These are phyloP conservation scores for Gigaspora rosea DNA, from an alignment of 192 early-diverging fungal species.

Conservation along the genomic window DNA sequence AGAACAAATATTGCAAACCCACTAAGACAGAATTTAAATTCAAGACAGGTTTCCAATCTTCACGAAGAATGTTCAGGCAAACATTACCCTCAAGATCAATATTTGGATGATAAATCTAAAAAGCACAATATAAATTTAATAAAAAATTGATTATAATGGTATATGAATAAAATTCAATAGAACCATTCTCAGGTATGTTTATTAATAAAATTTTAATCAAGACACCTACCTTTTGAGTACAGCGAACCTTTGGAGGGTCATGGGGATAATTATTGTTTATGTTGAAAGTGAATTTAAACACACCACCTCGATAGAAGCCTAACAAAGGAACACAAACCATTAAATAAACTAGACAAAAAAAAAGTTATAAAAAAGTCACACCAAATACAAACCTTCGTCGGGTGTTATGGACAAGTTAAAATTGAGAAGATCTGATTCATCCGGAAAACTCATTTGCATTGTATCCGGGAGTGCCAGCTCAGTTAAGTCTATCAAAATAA, in stretches of 20 bases:
- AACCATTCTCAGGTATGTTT: not conserved
- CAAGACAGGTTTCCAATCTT: constrained; percentile 99
- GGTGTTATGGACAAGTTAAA: constrained; percentile 84
- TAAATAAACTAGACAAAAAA: not conserved
- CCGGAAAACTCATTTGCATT: constrained; percentile 74
- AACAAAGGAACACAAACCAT: not conserved
- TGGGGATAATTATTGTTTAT: constrained; percentile 91
- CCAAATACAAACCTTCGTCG: constrained; percentile 67
- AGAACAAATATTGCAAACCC: constrained; percentile 88
- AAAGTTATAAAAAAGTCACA: too few relatives aligned
- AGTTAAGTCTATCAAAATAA: constrained; percentile 64
- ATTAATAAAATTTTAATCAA: too few relatives aligned
- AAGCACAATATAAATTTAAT: not conserved
- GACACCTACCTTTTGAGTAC: constrained; percentile 74
- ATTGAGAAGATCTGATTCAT: constrained; percentile 78
- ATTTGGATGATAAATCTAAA: constrained; percentile 95
- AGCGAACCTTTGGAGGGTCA: constrained; percentile 91
- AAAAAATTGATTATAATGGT: not conserved
- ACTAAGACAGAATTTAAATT: constrained; percentile 89
- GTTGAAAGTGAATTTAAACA: constrained; percentile 81
- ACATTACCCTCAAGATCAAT: constrained; percentile 96
- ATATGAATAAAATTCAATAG: not conserved
- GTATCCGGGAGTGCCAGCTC: constrained; percentile 80
- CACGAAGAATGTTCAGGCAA: constrained; percentile 94
- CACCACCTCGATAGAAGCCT: constrained; percentile 85